A percentile compares a stretch with the other conserved stretches of the same genome.
These are phyloP conservation scores for Cadophora malorum DNA, from an alignment of 2,329 filamentous ascomycete species.

Conservation along the genomic window DNA sequence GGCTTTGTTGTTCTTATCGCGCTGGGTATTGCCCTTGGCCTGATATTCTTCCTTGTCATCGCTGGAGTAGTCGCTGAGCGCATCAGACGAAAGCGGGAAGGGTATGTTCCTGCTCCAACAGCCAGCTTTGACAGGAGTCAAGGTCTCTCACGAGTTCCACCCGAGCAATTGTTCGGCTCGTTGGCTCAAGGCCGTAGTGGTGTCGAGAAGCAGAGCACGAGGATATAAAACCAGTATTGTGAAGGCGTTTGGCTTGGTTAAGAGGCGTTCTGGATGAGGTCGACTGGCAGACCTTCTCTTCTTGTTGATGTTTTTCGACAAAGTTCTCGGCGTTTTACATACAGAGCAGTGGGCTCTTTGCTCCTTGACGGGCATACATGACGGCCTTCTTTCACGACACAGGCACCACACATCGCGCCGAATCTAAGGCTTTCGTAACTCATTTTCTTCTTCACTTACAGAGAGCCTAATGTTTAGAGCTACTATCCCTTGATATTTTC, in stretches of 20 bases:
- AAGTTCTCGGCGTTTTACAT: conserved; percentile 37
- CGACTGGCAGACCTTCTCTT: conserved; percentile 34
- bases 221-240: conserved; percentile 40
- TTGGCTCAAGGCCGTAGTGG: conserved; percentile 42
- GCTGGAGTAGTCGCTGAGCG: conserved; percentile 78
- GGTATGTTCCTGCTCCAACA: conserved; percentile 79
- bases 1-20: conserved; percentile 83
- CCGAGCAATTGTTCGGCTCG: conserved; percentile 55
- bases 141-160: conserved; percentile 65
- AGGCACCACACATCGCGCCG: conserved; percentile 29
- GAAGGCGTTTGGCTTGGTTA: conserved; percentile 41
- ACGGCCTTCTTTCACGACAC: conserved; percentile 36
- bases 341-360: conserved; percentile 32
- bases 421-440: conserved; percentile 32
- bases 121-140: conserved; percentile 65
- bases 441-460: conserved; percentile 31
- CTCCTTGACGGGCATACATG: conserved; percentile 26
- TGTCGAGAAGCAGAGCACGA: conserved; percentile 41
- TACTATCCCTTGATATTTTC: conserved; percentile 33
- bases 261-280: conserved; percentile 44
- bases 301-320: conserved; percentile 39
- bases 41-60: conserved; percentile 80
- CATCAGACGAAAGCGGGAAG: conserved; percentile 76
- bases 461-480: conserved; percentile 43
- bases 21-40: conserved; percentile 76